Evolutionary conservation across 768 basidiomycete genomes (phyloP).

Genomic region (Kwoniella dejecticola): DNA sequence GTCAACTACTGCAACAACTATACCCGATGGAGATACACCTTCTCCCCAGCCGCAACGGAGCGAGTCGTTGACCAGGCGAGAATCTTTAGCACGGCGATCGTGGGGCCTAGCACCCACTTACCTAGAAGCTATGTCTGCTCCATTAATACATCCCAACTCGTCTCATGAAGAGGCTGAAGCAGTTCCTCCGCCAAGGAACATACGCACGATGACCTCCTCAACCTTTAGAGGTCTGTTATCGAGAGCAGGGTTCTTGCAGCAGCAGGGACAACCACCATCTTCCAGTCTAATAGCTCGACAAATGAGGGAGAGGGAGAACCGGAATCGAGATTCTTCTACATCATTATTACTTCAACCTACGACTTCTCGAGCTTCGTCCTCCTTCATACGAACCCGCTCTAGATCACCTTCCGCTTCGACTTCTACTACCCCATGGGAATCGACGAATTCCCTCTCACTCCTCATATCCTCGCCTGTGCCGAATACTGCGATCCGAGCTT

Average conservation of each 20-base stretch:
- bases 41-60: conserved; percentile 5
- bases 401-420: conserved; percentile 17
- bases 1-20: not conserved
- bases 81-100: conserved; percentile 23
- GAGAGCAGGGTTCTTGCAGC: conserved; percentile 24
- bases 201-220: conserved; percentile 29
- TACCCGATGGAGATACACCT: not conserved
- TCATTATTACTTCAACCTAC: conserved; percentile 43
- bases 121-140: conserved; percentile 47
- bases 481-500: conserved; percentile 37
- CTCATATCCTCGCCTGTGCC: conserved; percentile 44
- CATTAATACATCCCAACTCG: conserved; percentile 9
- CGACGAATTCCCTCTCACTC: conserved; percentile 27
- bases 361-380: conserved; percentile 28
- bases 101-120: conserved; percentile 50
- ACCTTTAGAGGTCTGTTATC: conserved; percentile 37
- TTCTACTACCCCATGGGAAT: conserved; percentile 30
- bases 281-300: not conserved
- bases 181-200: conserved; percentile 26
- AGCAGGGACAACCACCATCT: not conserved
- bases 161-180: not conserved
- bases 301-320: conserved; percentile 20
- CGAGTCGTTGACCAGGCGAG: conserved; percentile 1
- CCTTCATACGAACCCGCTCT: not conserved
- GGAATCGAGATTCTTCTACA: conserved; percentile 9